Evolutionary conservation across 352 stramenopile species (phyloP).

Genomic region (Phytophthora constricta): DNA sequence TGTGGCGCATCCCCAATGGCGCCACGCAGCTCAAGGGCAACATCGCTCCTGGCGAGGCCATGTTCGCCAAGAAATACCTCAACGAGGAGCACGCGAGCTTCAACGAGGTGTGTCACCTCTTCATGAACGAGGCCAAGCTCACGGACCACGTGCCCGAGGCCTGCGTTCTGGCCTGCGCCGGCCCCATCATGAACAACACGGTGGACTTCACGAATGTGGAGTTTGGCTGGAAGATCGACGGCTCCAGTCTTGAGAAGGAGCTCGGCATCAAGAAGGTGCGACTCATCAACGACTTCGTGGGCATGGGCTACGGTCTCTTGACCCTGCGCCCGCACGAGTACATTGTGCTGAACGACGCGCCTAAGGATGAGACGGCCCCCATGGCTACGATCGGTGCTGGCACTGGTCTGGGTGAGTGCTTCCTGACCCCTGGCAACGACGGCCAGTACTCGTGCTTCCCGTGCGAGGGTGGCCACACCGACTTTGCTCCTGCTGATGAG

Average conservation of each 20-base stretch:
- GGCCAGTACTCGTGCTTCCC: constrained; percentile 92
- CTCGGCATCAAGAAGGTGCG: constrained; percentile 81
- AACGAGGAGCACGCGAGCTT: constrained; percentile 85
- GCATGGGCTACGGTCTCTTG: constrained; percentile 95
- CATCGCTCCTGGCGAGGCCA: constrained; percentile 66
- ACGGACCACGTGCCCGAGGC: constrained; percentile 54
- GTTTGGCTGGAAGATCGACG: constrained; percentile 87
- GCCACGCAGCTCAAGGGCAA: constrained; percentile 47
- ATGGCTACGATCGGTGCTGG: constrained; percentile 96
- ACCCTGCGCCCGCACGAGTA: constrained; percentile 92
- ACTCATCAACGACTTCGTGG: constrained; percentile 97
- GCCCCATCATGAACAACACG: constrained; percentile 71
- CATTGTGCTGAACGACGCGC: constrained; percentile 79
- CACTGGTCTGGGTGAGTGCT: constrained; percentile 97
- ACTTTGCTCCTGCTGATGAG: constrained; percentile 92
- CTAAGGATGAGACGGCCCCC: constrained; percentile 65
- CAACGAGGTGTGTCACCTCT: constrained; percentile 88
- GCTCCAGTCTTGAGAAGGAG: constrained; percentile 60
- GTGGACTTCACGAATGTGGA: constrained; percentile 93
- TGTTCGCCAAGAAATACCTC: constrained; percentile 82
- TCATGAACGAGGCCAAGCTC: constrained; percentile 92
- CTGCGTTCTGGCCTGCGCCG: constrained; percentile 72
- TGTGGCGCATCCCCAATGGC: constrained; percentile 70
- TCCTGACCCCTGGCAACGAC: constrained; percentile 87
- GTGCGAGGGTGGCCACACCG: constrained; percentile 94